Conservation (phyloP, 345 rosid genomes). For the Crucihimalaya himalaica region DNA sequence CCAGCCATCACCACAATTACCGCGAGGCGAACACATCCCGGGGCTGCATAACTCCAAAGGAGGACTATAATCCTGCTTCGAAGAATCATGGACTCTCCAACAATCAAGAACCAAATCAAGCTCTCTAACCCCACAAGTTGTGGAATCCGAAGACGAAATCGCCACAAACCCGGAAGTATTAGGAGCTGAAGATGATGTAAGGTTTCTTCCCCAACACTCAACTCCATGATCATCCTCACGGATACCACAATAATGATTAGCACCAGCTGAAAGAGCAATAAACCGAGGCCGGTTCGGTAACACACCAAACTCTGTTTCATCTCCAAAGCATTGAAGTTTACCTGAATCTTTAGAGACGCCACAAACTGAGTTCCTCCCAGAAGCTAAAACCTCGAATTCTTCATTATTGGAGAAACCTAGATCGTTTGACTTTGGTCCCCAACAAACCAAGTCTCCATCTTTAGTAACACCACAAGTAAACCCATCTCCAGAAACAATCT, state of each 20-base stretch:
- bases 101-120: conserved; percentile 89
- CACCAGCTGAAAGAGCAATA: conserved; percentile 70
- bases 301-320: conserved; percentile 44
- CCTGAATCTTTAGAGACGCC: conserved; percentile 61
- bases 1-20: conserved; percentile 53
- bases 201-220: conserved; percentile 85
- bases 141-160: conserved; percentile 82
- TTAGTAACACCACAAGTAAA: conserved; percentile 83
- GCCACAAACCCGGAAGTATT: conserved; percentile 74
- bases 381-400: conserved; percentile 58
- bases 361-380: conserved; percentile 65
- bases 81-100: conserved; percentile 62
- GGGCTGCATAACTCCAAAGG: conserved; percentile 91
- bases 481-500: conserved; percentile 86
- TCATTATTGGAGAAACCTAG: conserved; percentile 47
- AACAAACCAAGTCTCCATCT: conserved; percentile 65
- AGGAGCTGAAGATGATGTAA: conserved; percentile 55
- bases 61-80: conserved; percentile 58
- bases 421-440: conserved; percentile 75
- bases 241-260: conserved; percentile 75
- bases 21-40: conserved; percentile 62
- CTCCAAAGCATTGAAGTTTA: conserved; percentile 75
- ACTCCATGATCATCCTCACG: conserved; percentile 77
- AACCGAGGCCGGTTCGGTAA: conserved; percentile 51
- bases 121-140: conserved; percentile 79